phyloP scores from a whole-genome alignment of 345 rosid genomes.

The Firmiana major region DNA sequence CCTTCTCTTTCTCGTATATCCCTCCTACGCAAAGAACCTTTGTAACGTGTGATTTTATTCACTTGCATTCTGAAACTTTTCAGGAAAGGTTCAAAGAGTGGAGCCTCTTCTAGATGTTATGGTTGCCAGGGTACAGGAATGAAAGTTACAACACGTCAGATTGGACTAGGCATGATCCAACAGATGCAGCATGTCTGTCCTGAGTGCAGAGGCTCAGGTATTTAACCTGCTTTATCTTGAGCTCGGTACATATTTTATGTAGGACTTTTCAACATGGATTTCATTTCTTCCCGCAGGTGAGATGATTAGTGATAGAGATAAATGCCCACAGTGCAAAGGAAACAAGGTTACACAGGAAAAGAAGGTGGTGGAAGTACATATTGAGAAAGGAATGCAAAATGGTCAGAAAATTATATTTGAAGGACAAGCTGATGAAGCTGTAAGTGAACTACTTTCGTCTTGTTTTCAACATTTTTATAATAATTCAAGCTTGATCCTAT shows the following conservation, averaged over 20 bases:
- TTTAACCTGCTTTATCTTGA: neutral
- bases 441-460: slow-evolving; percentile 24
- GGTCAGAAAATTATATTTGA: slow-evolving; percentile 45
- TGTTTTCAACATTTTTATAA: neutral
- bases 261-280: neutral
- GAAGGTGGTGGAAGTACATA: slow-evolving; percentile 51
- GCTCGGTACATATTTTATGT: neutral
- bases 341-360: slow-evolving; percentile 48
- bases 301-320: slow-evolving; percentile 51
- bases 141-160: slow-evolving; percentile 43
- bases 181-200: slow-evolving; percentile 61
- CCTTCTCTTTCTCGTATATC: neutral
- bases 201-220: slow-evolving; percentile 56
- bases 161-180: slow-evolving; percentile 51
- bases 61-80: neutral
- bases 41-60: neutral
- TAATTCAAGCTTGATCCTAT: neutral
- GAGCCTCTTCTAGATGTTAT: slow-evolving; percentile 39
- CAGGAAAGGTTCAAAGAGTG: slow-evolving; percentile 65
- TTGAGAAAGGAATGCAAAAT: slow-evolving; percentile 61
- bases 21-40: neutral
- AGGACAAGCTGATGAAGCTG: slow-evolving; percentile 69
- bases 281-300: slow-evolving; percentile 32
- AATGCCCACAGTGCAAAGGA: slow-evolving; percentile 48
- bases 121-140: slow-evolving; percentile 63